Evolutionary conservation across 352 stramenopile species (phyloP).

Genomic region (Pilasporangium apinafurcum): DNA sequence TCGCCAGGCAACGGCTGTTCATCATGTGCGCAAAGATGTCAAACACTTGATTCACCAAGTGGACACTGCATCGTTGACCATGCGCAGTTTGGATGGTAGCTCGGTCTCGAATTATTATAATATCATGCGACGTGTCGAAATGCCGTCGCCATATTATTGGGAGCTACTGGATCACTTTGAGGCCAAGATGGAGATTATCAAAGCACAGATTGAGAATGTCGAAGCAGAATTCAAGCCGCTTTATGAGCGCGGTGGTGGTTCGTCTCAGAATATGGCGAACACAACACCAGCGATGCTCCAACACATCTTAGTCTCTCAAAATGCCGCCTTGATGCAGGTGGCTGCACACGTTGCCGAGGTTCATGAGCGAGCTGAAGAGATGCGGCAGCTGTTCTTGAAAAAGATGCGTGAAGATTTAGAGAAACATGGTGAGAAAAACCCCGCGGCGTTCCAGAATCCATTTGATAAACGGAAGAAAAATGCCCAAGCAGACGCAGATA

Average conservation of each 20-base stretch:
- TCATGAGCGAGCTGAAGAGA: constrained; percentile 67
- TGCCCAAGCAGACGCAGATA: constrained; percentile 49
- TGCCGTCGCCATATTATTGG: constrained; percentile 81
- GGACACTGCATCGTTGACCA: constrained; percentile 52
- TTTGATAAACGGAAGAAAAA: constrained; percentile 78
- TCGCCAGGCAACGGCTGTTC: constrained; percentile 46
- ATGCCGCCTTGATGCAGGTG: constrained; percentile 68
- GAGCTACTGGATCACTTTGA: constrained; percentile 70
- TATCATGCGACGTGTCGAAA: constrained; percentile 68
- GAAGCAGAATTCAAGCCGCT: constrained; percentile 57
- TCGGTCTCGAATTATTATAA: constrained; percentile 37
- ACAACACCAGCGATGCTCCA: constrained; percentile 42
- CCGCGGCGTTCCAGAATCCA: constrained; percentile 58
- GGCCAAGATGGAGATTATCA: constrained; percentile 60
- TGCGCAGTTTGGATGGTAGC: constrained; percentile 54
- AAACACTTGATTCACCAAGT: constrained; percentile 72
- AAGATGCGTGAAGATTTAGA: constrained; percentile 58
- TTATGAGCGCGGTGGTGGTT: constrained; percentile 20
- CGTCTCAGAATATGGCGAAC: neutral
- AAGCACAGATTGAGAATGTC: constrained; percentile 69
- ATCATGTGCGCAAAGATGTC: constrained; percentile 65
- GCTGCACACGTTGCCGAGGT: constrained; percentile 69
- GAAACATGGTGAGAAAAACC: constrained; percentile 55
- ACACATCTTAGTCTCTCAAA: constrained; percentile 72
- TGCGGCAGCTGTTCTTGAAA: constrained; percentile 59